Conservation (phyloP, 176 grass and related monocot genomes). For the Aechmea fasciata region DNA sequence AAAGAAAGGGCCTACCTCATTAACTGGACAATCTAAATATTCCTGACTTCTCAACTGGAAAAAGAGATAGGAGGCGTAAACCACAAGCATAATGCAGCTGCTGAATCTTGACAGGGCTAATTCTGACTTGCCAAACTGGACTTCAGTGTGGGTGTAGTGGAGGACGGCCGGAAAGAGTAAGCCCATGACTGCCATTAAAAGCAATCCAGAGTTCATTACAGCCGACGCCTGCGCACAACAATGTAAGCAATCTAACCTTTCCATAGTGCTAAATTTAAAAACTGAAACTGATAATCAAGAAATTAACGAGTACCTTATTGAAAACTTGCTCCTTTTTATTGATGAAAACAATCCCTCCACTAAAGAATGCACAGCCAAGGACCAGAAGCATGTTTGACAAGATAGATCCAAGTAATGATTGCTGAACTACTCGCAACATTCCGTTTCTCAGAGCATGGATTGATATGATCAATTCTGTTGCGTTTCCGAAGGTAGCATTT, state of each 20-base stretch:
- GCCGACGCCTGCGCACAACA: constrained; percentile 40
- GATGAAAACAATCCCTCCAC: constrained; percentile 48
- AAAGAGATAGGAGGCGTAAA: constrained; percentile 58
- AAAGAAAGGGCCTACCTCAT: constrained; percentile 22
- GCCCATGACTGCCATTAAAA: constrained; percentile 69
- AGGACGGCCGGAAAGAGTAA: constrained; percentile 55
- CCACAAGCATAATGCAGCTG: constrained; percentile 73
- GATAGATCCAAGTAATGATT: constrained; percentile 70
- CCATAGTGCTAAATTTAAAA: not conserved
- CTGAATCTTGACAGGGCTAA: constrained; percentile 70
- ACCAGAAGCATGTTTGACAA: constrained; percentile 73
- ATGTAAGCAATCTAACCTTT: not conserved
- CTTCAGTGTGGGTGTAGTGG: constrained; percentile 58
- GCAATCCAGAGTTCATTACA: constrained; percentile 63
- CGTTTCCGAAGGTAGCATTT: constrained; percentile 76
- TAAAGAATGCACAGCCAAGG: constrained; percentile 60
- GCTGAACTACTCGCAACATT: constrained; percentile 56
- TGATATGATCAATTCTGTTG: constrained; percentile 78
- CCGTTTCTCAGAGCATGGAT: constrained; percentile 49
- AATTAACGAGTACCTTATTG: constrained; percentile 36
- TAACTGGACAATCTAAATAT: constrained; percentile 9
- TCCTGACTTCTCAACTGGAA: constrained; percentile 39
- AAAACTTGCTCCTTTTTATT: constrained; percentile 42
- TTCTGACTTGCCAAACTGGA: constrained; percentile 54
- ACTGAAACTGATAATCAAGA: not conserved